Base-by-base conservation (phyloP, 1,284 basidiomycete species). In the Ustilago hordei region DNA sequence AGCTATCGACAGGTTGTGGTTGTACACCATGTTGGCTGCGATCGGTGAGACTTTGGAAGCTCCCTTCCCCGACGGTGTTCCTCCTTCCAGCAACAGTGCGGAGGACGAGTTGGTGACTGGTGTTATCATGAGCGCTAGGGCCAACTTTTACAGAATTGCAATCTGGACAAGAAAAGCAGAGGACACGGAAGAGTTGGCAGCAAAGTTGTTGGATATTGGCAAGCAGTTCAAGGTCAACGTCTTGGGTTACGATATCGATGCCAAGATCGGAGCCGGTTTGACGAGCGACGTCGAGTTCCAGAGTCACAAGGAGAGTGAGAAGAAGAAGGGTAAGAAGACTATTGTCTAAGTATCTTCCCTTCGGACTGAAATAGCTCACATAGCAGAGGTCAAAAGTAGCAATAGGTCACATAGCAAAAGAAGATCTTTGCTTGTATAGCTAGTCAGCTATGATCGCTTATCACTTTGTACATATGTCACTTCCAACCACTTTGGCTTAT, bases 1-100 rank as follows among this genome's bases (percentile, higher is more conserved):
- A 38, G 88, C 91, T 55, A 93, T 99, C 62, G 96, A 99, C 87
- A 93, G 92, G 86, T 94, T 95, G 91, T 99, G 97, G 96, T 90
- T 99, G 56, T 95, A 95, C 88, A 98, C 96, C 73, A 85, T 86
- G 84, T 75, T 86, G 39, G 65, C 81, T 17, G 84, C 84, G 9
- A 86, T 86, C 55, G 84, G 84, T 17, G 84, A 86, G 64, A 85
- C 83, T 47, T 71, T 86, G 39, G 84, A 86, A 55, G 74, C 81
- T 13, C 79, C 83, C 7, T 74, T 75, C 60, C 72, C 77, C 11
- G 55, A 79, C 31, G 75, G 76, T 19, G 58, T 64, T 17, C 66
- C 76, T n/a, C 77, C 82, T 4, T 70, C 76, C 9, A 65, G 62
- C 41, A 28, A 28, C 36, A 69, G 74, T 19, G 52, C 60, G 3